Evolutionary conservation across 2,329 filamentous ascomycete genomes (phyloP).

Genomic region (Monosporascus cannonballus): DNA sequence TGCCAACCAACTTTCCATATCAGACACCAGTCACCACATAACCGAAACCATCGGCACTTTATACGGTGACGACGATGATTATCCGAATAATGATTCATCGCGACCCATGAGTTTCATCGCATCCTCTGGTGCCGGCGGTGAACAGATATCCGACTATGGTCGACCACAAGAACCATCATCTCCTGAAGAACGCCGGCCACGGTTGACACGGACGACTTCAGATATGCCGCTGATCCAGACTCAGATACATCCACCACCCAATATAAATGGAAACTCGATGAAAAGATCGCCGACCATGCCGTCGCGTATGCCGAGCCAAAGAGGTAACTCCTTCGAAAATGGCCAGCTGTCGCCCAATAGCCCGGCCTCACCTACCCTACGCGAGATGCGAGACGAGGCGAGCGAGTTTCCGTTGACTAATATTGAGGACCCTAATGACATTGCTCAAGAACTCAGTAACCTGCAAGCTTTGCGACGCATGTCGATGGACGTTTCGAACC

Average conservation of each 20-base stretch:
- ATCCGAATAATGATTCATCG: conserved; percentile 32
- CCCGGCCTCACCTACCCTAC: conserved; percentile 46
- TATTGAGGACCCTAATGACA: conserved; percentile 81
- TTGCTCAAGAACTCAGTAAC: conserved; percentile 89
- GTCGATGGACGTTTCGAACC: conserved; percentile 87
- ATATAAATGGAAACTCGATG: conserved; percentile 27
- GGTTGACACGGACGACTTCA: conserved; percentile 39
- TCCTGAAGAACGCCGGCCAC: conserved; percentile 33
- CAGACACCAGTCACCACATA: conserved; percentile 88
- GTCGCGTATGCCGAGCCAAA: conserved; percentile 32
- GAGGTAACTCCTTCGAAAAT: conserved; percentile 35
- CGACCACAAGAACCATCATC: conserved; percentile 23
- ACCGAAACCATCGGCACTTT: conserved; percentile 89
- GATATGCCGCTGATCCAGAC: conserved; percentile 31
- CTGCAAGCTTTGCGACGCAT: conserved; percentile 83
- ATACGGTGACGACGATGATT: conserved; percentile 72
- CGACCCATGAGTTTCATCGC: conserved; percentile 73
- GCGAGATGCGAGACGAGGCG: conserved; percentile 54
- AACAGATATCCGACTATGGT: conserved; percentile 36
- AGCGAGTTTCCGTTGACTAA: conserved; percentile 81
- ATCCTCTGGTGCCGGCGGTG: conserved; percentile 44
- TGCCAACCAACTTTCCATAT: conserved; percentile 59
- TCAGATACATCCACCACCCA: conserved; percentile 9
- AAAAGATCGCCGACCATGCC: conserved; percentile 40
- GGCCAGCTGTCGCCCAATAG: conserved; percentile 24